phyloP scores from a whole-genome alignment of 169 alveolate species.

The Eimeria maxima region DNA sequence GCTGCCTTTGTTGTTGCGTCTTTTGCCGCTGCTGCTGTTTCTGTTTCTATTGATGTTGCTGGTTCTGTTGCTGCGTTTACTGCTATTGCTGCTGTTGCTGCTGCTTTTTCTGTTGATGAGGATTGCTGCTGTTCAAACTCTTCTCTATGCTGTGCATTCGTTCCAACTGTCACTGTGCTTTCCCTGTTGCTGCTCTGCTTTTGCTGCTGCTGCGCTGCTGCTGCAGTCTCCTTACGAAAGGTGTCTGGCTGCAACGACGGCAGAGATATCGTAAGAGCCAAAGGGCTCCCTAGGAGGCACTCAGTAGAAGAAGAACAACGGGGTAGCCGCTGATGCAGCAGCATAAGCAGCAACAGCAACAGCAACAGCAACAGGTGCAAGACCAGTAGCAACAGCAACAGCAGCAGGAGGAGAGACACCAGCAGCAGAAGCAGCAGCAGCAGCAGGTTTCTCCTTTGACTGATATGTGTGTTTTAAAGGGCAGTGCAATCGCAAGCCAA shows the following conservation, averaged over 20 bases:
- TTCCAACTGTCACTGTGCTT: neutral
- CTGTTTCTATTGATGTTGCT: too few relatives aligned
- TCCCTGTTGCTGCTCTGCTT: too few relatives aligned
- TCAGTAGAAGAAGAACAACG: neutral
- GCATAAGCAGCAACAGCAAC: neutral
- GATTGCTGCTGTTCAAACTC: neutral
- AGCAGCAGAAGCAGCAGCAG: neutral
- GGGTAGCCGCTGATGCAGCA: neutral
- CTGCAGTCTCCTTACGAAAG: conserved; percentile 2
- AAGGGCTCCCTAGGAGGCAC: neutral
- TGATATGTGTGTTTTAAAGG: neutral
- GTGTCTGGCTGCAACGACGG: conserved; percentile 26
- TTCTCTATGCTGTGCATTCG: neutral
- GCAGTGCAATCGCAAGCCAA: neutral
- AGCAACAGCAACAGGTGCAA: neutral
- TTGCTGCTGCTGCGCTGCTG: neutral
- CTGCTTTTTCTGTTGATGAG: neutral
- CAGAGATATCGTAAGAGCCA: neutral
- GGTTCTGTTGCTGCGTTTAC: too few relatives aligned
- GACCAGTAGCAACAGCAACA: too few relatives aligned
- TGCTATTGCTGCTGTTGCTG: neutral
- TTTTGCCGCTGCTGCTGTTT: too few relatives aligned
- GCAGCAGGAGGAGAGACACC: too few relatives aligned
- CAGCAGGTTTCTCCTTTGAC: neutral
- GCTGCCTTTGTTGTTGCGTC: neutral